Conservation (phyloP, 176 grass and related monocot species). For the Thinopyrum elongatum region DNA sequence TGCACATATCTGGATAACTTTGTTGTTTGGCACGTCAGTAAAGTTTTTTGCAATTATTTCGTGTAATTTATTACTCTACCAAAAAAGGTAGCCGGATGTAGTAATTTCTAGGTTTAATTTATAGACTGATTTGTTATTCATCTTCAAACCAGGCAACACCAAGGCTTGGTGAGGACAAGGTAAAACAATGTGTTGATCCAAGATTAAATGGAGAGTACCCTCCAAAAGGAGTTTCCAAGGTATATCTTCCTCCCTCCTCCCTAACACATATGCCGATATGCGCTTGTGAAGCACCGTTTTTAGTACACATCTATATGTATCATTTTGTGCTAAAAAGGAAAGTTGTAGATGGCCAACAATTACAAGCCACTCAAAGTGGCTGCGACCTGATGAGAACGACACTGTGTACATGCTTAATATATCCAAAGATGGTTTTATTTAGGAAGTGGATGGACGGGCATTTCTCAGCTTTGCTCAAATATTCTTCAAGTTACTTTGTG, state of each 20-base stretch:
- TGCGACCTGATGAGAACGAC: not conserved
- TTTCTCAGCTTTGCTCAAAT: not conserved
- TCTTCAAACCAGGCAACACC: conserved; percentile 59
- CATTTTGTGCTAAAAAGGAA: not conserved
- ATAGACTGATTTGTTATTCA: not conserved
- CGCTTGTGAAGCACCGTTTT: not conserved
- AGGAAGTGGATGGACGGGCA: not conserved
- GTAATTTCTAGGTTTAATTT: not conserved
- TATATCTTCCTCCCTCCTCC: conserved; percentile 21
- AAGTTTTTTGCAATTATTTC: not conserved
- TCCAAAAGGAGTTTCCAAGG: conserved; percentile 72
- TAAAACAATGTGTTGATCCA: conserved; percentile 84
- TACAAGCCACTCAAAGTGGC: not conserved
- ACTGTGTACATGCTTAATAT: not conserved
- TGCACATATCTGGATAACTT: conserved; percentile 8
- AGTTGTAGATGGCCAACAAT: not conserved
- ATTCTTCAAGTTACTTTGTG: not conserved
- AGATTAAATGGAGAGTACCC: conserved; percentile 75
- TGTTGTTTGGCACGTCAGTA: not conserved
- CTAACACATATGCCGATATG: not conserved
- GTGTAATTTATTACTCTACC: not conserved
- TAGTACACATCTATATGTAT: not conserved
- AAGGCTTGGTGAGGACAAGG: conserved; percentile 79
- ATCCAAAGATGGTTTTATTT: conserved; percentile 4
- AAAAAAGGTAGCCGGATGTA: not conserved